These are phyloP conservation scores for Lachancea thermotolerans DNA, from an alignment of 805 yeast genomes.

Conservation along the genomic window DNA sequence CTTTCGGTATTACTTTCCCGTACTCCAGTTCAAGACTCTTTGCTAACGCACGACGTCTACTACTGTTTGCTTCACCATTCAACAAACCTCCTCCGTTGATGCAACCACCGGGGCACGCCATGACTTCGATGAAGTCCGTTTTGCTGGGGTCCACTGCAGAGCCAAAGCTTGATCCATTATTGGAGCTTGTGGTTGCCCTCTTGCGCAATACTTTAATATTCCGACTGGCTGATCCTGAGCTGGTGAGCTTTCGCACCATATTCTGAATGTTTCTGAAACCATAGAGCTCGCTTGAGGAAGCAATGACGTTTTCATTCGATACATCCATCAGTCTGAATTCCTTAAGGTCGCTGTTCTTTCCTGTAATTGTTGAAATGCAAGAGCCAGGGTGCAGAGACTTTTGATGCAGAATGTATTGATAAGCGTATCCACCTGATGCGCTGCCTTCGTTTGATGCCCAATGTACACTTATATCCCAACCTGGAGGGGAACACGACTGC, in stretches of 20 bases:
- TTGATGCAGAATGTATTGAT: slow-evolving; percentile 49
- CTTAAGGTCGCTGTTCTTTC: slow-evolving; percentile 70
- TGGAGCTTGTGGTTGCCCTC: slow-evolving; percentile 17
- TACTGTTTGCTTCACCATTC: slow-evolving; percentile 34
- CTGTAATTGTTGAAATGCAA: slow-evolving; percentile 39
- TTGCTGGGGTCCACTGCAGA: slow-evolving; percentile 51
- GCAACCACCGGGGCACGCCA: slow-evolving; percentile 99
- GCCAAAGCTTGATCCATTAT: slow-evolving; percentile 6
- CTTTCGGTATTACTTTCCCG: neutral
- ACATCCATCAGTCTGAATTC: slow-evolving; percentile 53
- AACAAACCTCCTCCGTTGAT: slow-evolving; percentile 96
- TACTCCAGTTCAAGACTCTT: slow-evolving; percentile 11
- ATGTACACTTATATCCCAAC: slow-evolving; percentile 38
- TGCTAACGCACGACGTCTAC: slow-evolving; percentile 13
- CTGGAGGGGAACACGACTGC: slow-evolving; percentile 16
- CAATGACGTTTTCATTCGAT: slow-evolving; percentile 36
- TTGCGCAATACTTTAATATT: slow-evolving; percentile 26
- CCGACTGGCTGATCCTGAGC: slow-evolving; percentile 14
- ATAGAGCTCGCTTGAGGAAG: slow-evolving; percentile 63
- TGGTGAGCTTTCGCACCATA: slow-evolving; percentile 71
- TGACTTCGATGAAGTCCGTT: slow-evolving; percentile 82
- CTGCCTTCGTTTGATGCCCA: slow-evolving; percentile 79
- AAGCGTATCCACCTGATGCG: slow-evolving; percentile 85
- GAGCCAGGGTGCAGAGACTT: slow-evolving; percentile 23
- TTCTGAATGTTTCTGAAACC: slow-evolving; percentile 95